Percentiles rank a stretch among this genome's conserved stretches.
These are phyloP conservation scores for Aspergillus pseudoviridinutans DNA, from an alignment of 2,329 filamentous ascomycete species.

Conservation along the genomic window DNA sequence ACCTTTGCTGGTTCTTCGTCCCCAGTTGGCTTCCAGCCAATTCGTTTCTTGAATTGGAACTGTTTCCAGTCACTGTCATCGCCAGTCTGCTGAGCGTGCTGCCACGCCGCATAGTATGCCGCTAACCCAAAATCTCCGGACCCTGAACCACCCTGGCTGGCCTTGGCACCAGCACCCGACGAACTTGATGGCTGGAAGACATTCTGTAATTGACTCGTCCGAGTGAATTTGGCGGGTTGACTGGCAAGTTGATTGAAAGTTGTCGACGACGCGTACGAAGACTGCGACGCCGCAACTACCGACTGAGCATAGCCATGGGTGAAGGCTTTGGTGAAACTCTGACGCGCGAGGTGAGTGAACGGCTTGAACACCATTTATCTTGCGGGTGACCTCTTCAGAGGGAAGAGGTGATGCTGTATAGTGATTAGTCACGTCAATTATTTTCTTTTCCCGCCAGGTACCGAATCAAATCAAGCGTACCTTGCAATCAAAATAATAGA, in stretches of 20 bases:
- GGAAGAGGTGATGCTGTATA: slow-evolving; percentile 50
- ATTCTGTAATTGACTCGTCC: slow-evolving; percentile 66
- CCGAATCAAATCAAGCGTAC: slow-evolving; percentile 46
- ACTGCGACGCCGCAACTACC: slow-evolving; percentile 90
- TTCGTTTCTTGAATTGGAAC: slow-evolving; percentile 80
- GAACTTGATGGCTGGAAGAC: slow-evolving; percentile 64
- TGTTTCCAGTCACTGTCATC: slow-evolving; percentile 83
- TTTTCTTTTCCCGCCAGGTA: neutral
- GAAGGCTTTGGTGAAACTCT: slow-evolving; percentile 94
- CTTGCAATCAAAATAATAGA: slow-evolving; percentile 56
- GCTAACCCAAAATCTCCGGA: slow-evolving; percentile 66
- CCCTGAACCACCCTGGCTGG: slow-evolving; percentile 56
- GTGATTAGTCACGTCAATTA: slow-evolving; percentile 12
- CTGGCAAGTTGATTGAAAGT: slow-evolving; percentile 53
- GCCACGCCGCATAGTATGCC: slow-evolving; percentile 87
- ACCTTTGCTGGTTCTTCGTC: slow-evolving; percentile 35
- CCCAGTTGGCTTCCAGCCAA: slow-evolving; percentile 73
- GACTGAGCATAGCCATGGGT: slow-evolving; percentile 98
- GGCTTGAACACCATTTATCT: slow-evolving; percentile 84
- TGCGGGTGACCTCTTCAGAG: slow-evolving; percentile 61
- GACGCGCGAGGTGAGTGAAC: slow-evolving; percentile 82
- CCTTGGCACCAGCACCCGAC: slow-evolving; percentile 49
- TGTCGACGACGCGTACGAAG: slow-evolving; percentile 67
- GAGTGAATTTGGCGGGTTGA: slow-evolving; percentile 49
- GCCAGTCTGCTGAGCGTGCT: slow-evolving; percentile 66